Percentiles rank a stretch among this genome's conserved stretches.
phyloP scores from a whole-genome alignment of 768 basidiomycete species.

The Megacollybia marginata region DNA sequence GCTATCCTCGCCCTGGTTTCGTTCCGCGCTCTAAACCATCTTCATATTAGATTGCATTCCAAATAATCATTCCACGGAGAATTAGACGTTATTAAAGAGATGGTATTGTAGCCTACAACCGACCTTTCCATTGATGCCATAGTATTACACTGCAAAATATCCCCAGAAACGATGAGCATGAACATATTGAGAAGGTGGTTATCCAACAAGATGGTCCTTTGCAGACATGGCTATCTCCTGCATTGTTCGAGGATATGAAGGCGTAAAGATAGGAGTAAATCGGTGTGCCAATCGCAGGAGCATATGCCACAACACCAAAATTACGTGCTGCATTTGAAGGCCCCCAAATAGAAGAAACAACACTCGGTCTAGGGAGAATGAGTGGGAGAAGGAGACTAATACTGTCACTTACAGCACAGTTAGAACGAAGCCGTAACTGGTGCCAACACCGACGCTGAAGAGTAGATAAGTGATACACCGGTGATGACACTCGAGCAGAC shows the following conservation, averaged over 20 bases:
- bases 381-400: background rate
- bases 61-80: too few species aligned
- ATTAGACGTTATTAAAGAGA: background rate
- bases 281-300: conserved; percentile 70
- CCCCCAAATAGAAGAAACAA: conserved; percentile 71
- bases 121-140: conserved; percentile 59
- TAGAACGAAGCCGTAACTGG: conserved; percentile 64
- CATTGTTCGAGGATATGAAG: conserved; percentile 48
- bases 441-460: conserved; percentile 54
- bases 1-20: conserved; percentile 44
- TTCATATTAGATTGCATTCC: conserved; percentile 29
- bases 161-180: conserved; percentile 35
- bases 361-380: conserved; percentile 46
- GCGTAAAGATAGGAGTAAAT: conserved; percentile 78
- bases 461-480: background rate
- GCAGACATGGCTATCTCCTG: conserved; percentile 39
- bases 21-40: conserved; percentile 51
- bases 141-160: conserved; percentile 37
- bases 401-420: conserved; percentile 53
- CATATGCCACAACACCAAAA: conserved; percentile 67
- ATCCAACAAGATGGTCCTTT: conserved; percentile 57
- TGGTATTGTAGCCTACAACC: conserved; percentile 28
- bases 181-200: conserved; percentile 52
- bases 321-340: conserved; percentile 64
- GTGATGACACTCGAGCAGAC: conserved; percentile 23